These are phyloP conservation scores for Fusarium marasasianum DNA, from an alignment of 2,329 filamentous ascomycete species.

Conservation along the genomic window DNA sequence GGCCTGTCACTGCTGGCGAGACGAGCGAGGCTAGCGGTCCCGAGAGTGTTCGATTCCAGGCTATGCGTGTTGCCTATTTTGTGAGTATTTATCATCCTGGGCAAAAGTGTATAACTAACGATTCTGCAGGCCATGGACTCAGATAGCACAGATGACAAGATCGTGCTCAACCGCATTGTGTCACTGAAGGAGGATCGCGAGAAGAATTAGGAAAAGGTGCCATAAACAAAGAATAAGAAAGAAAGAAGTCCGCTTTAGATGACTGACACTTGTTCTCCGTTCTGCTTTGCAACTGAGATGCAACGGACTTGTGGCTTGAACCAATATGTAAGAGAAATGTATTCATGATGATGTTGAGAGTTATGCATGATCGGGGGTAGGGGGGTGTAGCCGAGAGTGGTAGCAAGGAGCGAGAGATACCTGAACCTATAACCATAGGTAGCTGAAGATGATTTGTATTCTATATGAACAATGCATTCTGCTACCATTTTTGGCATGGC, in stretches of 20 bases:
- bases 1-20: constrained; percentile 82
- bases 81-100: constrained; percentile 50
- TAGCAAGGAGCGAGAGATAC: background rate
- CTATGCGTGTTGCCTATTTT: constrained; percentile 88
- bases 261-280: background rate
- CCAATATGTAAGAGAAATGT: background rate
- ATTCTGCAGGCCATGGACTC: constrained; percentile 72
- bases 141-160: constrained; percentile 80
- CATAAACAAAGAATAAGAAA: background rate
- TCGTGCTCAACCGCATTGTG: constrained; percentile 92
- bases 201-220: constrained; percentile 56
- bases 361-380: background rate
- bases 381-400: background rate
- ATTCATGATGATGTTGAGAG: background rate
- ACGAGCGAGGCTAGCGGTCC: constrained; percentile 69
- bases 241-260: background rate
- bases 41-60: constrained; percentile 89
- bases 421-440: background rate
- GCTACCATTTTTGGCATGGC: too few species aligned
- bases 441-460: background rate
- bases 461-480: background rate
- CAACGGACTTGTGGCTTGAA: background rate
- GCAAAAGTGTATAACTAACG: constrained; percentile 14
- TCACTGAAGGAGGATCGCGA: constrained; percentile 88
- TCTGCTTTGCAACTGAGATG: background rate